phyloP scores from a whole-genome alignment of 768 basidiomycete genomes.

The Lactarius akahatsu region DNA sequence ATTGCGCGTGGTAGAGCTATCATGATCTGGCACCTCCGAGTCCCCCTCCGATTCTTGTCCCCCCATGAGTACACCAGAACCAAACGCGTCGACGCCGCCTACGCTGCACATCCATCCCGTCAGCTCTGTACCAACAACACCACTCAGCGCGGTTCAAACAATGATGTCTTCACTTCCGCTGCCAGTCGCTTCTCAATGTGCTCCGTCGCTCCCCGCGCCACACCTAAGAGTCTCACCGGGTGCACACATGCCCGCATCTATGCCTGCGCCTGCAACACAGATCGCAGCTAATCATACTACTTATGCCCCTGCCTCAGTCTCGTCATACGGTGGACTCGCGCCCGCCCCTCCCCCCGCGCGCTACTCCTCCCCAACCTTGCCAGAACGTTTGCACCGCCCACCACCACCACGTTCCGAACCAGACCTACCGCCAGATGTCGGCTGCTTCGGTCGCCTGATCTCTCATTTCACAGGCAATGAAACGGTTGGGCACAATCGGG shows the following conservation, averaged over 20 bases:
- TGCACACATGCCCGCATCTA: background rate
- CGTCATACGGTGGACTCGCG: background rate
- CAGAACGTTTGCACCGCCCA: background rate
- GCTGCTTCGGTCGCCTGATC: background rate
- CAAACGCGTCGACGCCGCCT: background rate
- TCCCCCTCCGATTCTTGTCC: background rate
- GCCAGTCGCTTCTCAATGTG: background rate
- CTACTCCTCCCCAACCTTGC: background rate
- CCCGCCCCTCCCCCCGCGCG: constrained; percentile 6
- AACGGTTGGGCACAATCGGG: background rate
- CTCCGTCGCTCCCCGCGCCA: background rate
- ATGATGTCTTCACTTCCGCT: background rate
- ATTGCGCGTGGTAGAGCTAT: background rate
- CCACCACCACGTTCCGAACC: background rate
- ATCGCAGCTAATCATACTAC: background rate
- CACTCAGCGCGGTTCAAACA: background rate
- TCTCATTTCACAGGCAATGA: background rate
- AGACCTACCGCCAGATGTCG: background rate
- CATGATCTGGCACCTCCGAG: background rate
- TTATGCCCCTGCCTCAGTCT: background rate
- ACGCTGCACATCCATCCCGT: background rate
- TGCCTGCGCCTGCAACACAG: background rate
- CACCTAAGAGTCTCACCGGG: background rate
- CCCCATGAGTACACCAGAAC: background rate
- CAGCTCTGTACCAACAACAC: background rate